Base-by-base conservation (phyloP, 148 eudicot species). In the Polygonum aviculare region DNA sequence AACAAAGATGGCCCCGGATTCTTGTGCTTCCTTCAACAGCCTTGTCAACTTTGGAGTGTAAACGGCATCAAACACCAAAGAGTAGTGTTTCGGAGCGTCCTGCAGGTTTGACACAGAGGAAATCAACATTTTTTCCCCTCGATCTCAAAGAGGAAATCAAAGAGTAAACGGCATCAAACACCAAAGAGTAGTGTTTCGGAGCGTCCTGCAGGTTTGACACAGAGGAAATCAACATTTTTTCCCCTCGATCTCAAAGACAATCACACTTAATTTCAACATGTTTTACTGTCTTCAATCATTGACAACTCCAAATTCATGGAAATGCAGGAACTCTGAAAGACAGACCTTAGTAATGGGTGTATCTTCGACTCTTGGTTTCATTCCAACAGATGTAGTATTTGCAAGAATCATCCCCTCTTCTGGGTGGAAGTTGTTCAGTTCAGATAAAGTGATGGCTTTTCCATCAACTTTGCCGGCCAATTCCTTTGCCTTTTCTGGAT, bases 361-460 rank as follows among this genome's bases (percentile, higher is more conserved):
- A 63, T 85, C 87, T 15, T 88, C 83, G 50, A 85, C 72, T n/a
- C 79, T 87, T 41, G 98, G 98, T 75, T 89, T 89, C 98, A 93
- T 93, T 48, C 98, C 98, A 47, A 93, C 87, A 36, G 98, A 87
- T 41, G 98, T 93, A 12, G 98, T 84, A 81, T 93, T 93, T 65
- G 91, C 98, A 67, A 93, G 91, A 74, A 93, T 88, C 98, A 93
- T 93, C 38, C 87, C 90, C 59, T 81, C 84, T 77, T 90, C 93
- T 18, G 93, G 98, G 63, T 82, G 85, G 84, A 89, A 93, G 57
- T 76, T 78, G 33, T 77, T 74, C 75, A 93, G 75, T 74, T 86
- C 96, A 65, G 80, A 79, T 40, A 93, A 91, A 78, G 89, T 74
- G 69, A 93, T 77, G 73, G 96, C 98, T 80, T 90, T 78, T 69